These are phyloP conservation scores for Pharnaceum exiguum DNA, from an alignment of 148 eudicot genomes.

Conservation along the genomic window DNA sequence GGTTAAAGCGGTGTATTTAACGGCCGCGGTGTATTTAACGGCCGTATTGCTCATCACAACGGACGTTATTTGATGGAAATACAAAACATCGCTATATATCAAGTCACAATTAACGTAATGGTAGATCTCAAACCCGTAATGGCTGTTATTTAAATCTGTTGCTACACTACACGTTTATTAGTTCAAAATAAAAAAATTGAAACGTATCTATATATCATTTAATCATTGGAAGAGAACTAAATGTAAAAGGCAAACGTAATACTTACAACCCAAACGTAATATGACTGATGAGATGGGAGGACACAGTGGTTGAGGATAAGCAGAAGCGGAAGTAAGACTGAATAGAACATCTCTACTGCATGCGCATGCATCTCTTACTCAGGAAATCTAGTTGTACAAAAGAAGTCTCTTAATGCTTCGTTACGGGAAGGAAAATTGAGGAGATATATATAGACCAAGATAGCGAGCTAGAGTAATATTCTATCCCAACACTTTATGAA, in stretches of 20 bases:
- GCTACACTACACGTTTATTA: not conserved
- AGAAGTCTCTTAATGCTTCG: not conserved
- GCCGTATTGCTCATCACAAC: no score
- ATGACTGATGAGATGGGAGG: not conserved
- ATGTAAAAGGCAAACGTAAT: not conserved
- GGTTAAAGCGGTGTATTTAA: no score
- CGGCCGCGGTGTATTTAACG: no score
- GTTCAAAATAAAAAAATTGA: not conserved
- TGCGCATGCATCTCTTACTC: not conserved
- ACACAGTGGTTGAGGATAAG: not conserved
- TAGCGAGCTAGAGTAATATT: no score
- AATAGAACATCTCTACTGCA: not conserved
- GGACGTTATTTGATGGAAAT: no score
- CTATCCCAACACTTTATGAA: no score
- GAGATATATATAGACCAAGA: slow-evolving; percentile 6
- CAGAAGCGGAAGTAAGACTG: not conserved
- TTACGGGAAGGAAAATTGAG: not conserved
- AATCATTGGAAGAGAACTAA: no score
- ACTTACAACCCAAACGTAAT: slow-evolving; percentile 24
- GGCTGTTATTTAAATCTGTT: no score
- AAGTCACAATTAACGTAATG: no score
- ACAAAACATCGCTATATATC: no score
- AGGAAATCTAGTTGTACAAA: not conserved
- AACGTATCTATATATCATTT: not conserved
- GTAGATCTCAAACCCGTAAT: no score